Evolutionary conservation across 2,329 filamentous ascomycete genomes (phyloP), one percentile per base, ranked within the genome.

Genomic region (Fusarium redolens): DNA sequence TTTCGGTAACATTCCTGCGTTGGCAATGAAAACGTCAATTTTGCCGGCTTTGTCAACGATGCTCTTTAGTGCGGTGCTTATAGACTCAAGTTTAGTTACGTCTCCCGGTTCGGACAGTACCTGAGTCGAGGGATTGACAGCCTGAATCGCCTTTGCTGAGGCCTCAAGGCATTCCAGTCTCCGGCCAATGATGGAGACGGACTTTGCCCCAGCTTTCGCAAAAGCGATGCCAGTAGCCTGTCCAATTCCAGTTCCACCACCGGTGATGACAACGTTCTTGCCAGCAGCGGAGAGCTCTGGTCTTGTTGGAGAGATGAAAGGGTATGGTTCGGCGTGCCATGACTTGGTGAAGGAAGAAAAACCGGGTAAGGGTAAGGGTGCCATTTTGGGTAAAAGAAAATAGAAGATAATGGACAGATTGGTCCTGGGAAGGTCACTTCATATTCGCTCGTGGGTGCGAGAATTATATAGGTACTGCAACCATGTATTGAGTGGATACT

Each of bases 171-270:
- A 67, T 2, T 73, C 70, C 1, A 73, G 37, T 1, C 79, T 80
- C 6, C 86, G 82, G 5, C 82, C 84, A 0, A 83, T 45, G 37
- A 88, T 80, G 22, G 81, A 76, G 15, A 86, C 74, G 1, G 77
- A 78, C 4, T 73, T 52, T 4, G 83, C 82, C 0, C 79, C 80
- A 0, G 86, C 86, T 11, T 75, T 70, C 4, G 82, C 79, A 67
- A 87, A 93, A 30, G 90, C 83, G 47, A 86, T 84, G 2, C 90
- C 91, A 13, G 91, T 87, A 1, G 90, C 88, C 65, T 88, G 87
- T 3, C 91, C 91, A 31, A 93, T 88, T 15, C 91, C 90, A 0
- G 86, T 87, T 4, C 87, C 87, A 7, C 87, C 90, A 45, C 91
- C 91, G 1, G 90, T 92, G 75, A 93, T 90, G 18, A 93, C 83